phyloP scores from a whole-genome alignment of 352 stramenopile species.

The Phytopythium cucurbitacearum region DNA sequence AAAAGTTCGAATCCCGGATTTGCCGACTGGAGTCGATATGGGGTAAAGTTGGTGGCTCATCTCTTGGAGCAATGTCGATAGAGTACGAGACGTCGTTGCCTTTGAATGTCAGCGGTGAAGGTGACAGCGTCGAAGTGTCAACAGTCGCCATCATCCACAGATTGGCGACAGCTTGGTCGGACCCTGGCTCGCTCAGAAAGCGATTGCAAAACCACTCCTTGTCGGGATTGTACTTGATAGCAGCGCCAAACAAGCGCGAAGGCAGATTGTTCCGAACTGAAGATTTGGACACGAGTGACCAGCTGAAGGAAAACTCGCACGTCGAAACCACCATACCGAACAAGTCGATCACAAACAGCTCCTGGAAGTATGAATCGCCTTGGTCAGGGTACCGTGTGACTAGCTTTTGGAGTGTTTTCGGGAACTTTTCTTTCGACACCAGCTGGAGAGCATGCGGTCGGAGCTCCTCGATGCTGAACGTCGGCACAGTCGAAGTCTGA shows the following conservation, averaged over 20 bases:
- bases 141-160: conserved; percentile 70
- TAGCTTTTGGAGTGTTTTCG: conserved; percentile 44
- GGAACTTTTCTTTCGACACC: conserved; percentile 25
- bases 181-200: conserved; percentile 52
- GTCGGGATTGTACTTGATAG: conserved; percentile 50
- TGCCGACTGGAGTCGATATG: neutral
- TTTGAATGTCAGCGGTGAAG: conserved; percentile 13
- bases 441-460: conserved; percentile 18
- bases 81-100: conserved; percentile 16
- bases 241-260: conserved; percentile 48
- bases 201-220: conserved; percentile 64
- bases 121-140: conserved; percentile 32
- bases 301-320: conserved; percentile 57
- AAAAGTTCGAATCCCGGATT: conserved; percentile 56
- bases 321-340: conserved; percentile 56
- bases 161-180: conserved; percentile 47
- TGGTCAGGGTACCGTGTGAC: conserved; percentile 43
- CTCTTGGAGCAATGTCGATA: conserved; percentile 8
- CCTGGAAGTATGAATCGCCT: conserved; percentile 25
- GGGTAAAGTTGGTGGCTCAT: neutral
- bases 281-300: conserved; percentile 33
- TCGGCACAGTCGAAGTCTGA: conserved; percentile 10
- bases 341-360: conserved; percentile 69
- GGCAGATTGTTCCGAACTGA: conserved; percentile 40
- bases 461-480: conserved; percentile 17